phyloP scores from a whole-genome alignment of 768 basidiomycete species.

The Ramaria sp. region DNA sequence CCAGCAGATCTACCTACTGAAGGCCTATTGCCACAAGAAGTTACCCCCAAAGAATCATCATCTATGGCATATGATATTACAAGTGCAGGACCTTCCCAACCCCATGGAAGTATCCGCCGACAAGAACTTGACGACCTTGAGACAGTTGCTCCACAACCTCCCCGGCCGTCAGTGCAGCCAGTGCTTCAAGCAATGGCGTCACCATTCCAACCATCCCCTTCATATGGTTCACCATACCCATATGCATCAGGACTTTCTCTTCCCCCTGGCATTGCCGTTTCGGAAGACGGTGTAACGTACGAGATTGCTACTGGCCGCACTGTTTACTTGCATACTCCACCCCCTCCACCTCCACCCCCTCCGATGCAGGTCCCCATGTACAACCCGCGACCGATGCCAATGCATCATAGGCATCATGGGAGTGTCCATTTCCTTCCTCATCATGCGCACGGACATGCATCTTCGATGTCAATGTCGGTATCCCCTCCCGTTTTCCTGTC shows the following conservation, averaged over 20 bases:
- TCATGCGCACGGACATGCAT: conserved; percentile 41
- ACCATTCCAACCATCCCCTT: conserved; percentile 35
- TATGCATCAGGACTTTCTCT: conserved; percentile 38
- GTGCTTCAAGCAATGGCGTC: conserved; percentile 35
- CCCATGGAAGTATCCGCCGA: not conserved
- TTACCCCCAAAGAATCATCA: conserved; percentile 18
- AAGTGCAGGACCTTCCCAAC: not conserved
- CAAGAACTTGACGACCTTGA: not conserved
- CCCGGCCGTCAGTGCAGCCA: conserved; percentile 1
- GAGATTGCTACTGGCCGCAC: conserved; percentile 76
- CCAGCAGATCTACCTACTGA: not conserved
- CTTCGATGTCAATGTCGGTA: conserved; percentile 26
- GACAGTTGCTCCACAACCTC: not conserved
- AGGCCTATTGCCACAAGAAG: conserved; percentile 11
- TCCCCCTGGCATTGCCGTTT: conserved; percentile 59
- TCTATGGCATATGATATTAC: not conserved
- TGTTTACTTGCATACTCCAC: conserved; percentile 46
- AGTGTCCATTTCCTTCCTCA: conserved; percentile 43
- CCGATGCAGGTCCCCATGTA: conserved; percentile 28
- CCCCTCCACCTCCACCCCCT: conserved; percentile 26
- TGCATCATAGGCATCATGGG: conserved; percentile 28
- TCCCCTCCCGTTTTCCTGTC: conserved; percentile 55
- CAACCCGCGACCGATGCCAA: conserved; percentile 43
- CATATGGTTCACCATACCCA: conserved; percentile 57
- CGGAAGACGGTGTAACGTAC: conserved; percentile 69